A percentile compares a stretch with the other conserved stretches of the same genome.
Conservation (phyloP, 2,329 filamentous ascomycete genomes). For the Aspergillus texensis region DNA sequence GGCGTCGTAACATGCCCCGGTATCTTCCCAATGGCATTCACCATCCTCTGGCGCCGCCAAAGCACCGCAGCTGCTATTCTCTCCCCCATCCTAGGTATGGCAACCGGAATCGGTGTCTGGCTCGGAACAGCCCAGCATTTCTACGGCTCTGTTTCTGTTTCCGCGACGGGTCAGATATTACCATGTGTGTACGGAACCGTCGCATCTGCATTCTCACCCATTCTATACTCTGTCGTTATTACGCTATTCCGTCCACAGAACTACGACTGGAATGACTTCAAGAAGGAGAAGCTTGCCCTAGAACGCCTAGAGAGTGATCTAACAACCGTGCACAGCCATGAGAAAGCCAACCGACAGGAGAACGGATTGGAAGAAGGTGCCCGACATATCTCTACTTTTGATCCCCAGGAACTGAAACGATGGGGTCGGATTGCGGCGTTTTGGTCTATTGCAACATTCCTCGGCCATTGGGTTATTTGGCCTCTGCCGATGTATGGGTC, state of each 20-base stretch:
- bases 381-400: conserved; percentile 22
- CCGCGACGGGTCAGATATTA: conserved; percentile 52
- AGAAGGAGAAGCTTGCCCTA: conserved; percentile 33
- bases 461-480: conserved; percentile 59
- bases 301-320: conserved; percentile 30
- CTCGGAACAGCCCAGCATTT: conserved; percentile 51
- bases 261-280: conserved; percentile 46
- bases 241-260: conserved; percentile 50
- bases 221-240: conserved; percentile 53
- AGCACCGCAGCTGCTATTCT: conserved; percentile 54
- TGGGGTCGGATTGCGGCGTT: conserved; percentile 52
- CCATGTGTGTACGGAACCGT: conserved; percentile 59
- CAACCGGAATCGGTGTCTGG: conserved; percentile 57
- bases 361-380: conserved; percentile 8
- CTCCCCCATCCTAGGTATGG: conserved; percentile 54
- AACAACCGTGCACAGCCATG: conserved; percentile 20
- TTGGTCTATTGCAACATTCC: conserved; percentile 54
- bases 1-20: conserved; percentile 57
- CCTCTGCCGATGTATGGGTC: conserved; percentile 59
- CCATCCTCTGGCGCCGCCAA: conserved; percentile 56
- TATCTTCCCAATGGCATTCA: conserved; percentile 57
- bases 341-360: neutral
- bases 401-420: conserved; percentile 43
- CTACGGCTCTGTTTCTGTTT: conserved; percentile 52
- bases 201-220: conserved; percentile 56